These are phyloP conservation scores for Aspergillus bombycis DNA, from an alignment of 2,329 filamentous ascomycete species.

Conservation along the genomic window DNA sequence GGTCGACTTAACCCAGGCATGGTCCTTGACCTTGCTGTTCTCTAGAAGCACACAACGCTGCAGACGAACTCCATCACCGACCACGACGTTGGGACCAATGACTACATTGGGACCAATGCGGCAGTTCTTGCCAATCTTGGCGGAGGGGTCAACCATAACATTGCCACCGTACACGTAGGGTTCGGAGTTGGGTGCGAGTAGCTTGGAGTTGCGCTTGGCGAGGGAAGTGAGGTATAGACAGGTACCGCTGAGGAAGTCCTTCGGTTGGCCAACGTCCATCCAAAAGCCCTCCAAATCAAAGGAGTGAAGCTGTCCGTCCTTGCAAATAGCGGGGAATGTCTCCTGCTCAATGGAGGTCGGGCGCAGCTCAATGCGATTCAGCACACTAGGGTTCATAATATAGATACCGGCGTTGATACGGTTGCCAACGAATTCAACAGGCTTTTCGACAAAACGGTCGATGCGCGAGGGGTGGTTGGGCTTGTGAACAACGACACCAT, in stretches of 20 bases:
- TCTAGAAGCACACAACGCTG: conserved; percentile 89
- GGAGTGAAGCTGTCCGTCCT: conserved; percentile 87
- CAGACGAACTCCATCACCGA: conserved; percentile 91
- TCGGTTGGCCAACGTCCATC: conserved; percentile 99
- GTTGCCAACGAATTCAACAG: conserved; percentile 97
- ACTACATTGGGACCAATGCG: conserved; percentile 96
- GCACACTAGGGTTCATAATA: conserved; percentile 90
- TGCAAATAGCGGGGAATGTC: conserved; percentile 93
- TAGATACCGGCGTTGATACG: conserved; percentile 99
- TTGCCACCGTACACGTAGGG: conserved; percentile 90
- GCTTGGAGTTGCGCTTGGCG: conserved; percentile 84
- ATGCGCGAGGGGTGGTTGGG: conserved; percentile 87
- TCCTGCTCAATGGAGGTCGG: conserved; percentile 98
- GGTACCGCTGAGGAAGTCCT: conserved; percentile 95
- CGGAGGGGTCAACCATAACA: conserved; percentile 89
- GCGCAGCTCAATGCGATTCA: conserved; percentile 89
- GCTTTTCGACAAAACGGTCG: conserved; percentile 99
- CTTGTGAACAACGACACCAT: conserved; percentile 98
- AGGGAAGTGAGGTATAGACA: conserved; percentile 95
- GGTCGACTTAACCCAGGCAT: conserved; percentile 98
- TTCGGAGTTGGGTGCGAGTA: conserved; percentile 73
- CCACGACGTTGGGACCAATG: conserved; percentile 87
- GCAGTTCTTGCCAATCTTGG: conserved; percentile 98
- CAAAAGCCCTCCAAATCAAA: conserved; percentile 97
- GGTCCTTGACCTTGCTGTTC: conserved; percentile 94